Conservation (phyloP, 2,329 filamentous ascomycete species). For the Paecilomyces dactylethromorphus region DNA sequence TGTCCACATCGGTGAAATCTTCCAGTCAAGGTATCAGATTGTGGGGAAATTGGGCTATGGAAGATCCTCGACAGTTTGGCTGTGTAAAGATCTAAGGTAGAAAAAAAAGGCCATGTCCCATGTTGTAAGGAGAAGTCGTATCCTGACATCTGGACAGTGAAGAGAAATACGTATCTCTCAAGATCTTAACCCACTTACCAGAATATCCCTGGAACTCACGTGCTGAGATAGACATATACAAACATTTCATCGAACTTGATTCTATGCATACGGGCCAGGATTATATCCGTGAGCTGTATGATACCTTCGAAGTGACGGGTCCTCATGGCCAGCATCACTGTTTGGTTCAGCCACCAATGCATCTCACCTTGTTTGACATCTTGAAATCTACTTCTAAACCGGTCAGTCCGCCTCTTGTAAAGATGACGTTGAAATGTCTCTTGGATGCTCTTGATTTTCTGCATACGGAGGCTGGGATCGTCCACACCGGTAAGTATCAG, state of each 20-base stretch:
- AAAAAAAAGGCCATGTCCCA: neutral
- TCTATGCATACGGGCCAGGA: neutral
- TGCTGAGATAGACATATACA: neutral
- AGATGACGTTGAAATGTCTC: slow-evolving; percentile 20
- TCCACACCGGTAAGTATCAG: slow-evolving; percentile 23
- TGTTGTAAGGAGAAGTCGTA: neutral
- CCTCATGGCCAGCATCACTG: neutral
- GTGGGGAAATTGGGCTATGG: slow-evolving; percentile 9
- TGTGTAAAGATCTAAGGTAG: slow-evolving; percentile 2
- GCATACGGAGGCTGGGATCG: slow-evolving; percentile 23
- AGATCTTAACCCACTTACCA: neutral
- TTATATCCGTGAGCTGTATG: slow-evolving; percentile 1
- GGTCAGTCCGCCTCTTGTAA: slow-evolving; percentile 21
- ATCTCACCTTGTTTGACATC: slow-evolving; percentile 19
- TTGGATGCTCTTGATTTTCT: slow-evolving; percentile 30
- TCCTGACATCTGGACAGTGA: neutral
- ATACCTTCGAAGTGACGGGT: neutral
- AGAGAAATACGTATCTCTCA: slow-evolving; percentile 2
- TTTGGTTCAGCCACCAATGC: neutral
- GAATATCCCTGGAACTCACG: neutral
- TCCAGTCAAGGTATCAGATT: slow-evolving; percentile 10
- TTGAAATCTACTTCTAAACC: slow-evolving; percentile 15
- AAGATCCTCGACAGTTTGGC: slow-evolving; percentile 3
- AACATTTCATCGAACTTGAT: neutral
- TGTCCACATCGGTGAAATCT: slow-evolving; percentile 9